Base-by-base conservation (phyloP, 2,329 filamentous ascomycete species). In the Aspergillus fructus region DNA sequence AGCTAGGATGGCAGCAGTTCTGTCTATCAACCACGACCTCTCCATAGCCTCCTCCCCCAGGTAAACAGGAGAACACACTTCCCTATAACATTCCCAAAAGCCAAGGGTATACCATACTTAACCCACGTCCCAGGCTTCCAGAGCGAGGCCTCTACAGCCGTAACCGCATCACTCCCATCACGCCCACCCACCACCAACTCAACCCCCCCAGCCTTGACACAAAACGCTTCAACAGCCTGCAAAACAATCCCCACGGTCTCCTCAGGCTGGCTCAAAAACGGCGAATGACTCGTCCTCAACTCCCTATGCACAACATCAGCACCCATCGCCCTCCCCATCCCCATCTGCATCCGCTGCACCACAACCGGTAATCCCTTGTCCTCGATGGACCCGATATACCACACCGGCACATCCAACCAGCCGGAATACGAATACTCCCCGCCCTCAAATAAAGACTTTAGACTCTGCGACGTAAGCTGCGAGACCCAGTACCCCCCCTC, bases 391-490 rank as follows among this genome's bases (percentile, higher is more conserved):
- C 71, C 74, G 2, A 83, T 62, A 60, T 78, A 81, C 79, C 79
- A 82, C 1, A 64, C 60, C 1, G 78, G 79, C 40, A 81, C 76
- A 41, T 82, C 78, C 58, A 63, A 64, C 80, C 80, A 83, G 0
- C 79, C 81, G 0, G 76, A 68, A 58, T 83, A 81, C 0, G 70
- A 59, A 47, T 71, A 55, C 56, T 82, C 77, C 0, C 74, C 74
- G 0, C 78, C 80, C 37, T 79, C 76, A 4, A 74, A 76, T n/a
- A 82, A 62, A 0, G 79, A 64, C 48, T 78, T 79, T 7, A 80
- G 63, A 3, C 73, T 74, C 19, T 83, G 79, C 0, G 61, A 63
- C 0, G 64, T 70, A 5, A 83, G 76, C 56, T 76, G 72, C 0
- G 64, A 65, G 1, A 74, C 72, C 77, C 79, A 81, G 41, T 68